Conservation (phyloP, 1,139 yeast genomes). For the Hansenula sp. region DNA sequence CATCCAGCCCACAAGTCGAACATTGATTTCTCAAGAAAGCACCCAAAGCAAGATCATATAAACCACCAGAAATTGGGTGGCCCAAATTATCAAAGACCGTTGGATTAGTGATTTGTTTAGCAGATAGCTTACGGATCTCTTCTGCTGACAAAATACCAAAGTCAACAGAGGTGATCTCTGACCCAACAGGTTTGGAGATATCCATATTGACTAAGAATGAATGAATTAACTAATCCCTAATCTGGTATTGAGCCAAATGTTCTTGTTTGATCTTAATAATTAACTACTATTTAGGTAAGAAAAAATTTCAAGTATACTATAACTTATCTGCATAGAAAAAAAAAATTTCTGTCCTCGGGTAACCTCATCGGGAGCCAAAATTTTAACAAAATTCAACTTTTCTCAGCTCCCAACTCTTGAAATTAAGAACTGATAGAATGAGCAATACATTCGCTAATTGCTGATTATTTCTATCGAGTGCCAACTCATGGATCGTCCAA, state of each 20-base stretch:
- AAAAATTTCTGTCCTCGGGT: constrained; percentile 6
- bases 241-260: not conserved
- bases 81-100: constrained; percentile 93
- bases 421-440: too few relatives aligned
- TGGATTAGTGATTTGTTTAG: constrained; percentile 93
- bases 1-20: constrained; percentile 95
- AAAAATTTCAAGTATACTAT: constrained; percentile 3
- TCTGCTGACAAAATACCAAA: constrained; percentile 80
- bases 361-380: constrained; percentile 11
- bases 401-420: too few relatives aligned
- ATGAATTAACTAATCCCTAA: not conserved
- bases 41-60: constrained; percentile 91
- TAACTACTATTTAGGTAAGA: not conserved
- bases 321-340: constrained; percentile 2
- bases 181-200: constrained; percentile 92
- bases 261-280: not conserved
- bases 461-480: too few relatives aligned
- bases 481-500: too few relatives aligned
- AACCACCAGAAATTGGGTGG: constrained; percentile 91
- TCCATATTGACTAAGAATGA: constrained; percentile 55
- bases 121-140: constrained; percentile 83
- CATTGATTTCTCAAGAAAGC: constrained; percentile 85
- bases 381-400: too few relatives aligned
- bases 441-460: too few relatives aligned
- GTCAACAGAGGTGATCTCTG: constrained; percentile 89